Conservation (phyloP, 805 yeast species). For the Priceomyces melissophilus region DNA sequence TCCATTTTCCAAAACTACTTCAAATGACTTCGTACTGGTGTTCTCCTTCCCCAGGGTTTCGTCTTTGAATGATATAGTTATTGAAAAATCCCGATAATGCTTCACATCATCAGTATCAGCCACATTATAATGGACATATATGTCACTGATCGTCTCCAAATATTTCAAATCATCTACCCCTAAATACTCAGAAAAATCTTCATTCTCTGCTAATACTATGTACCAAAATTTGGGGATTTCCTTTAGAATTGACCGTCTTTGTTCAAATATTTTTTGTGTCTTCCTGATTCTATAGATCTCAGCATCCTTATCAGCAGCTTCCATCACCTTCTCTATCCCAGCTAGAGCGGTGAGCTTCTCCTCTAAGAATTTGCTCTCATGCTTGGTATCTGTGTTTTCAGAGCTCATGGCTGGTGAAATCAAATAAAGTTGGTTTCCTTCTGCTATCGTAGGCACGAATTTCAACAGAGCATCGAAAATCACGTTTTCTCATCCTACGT, state of each 20-base stretch:
- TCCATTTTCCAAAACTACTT: conserved; percentile 46
- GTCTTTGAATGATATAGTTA: conserved; percentile 52
- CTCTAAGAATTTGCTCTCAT: conserved; percentile 16
- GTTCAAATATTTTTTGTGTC: conserved; percentile 54
- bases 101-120: conserved; percentile 30
- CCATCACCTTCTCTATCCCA: conserved; percentile 55
- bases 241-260: conserved; percentile 51
- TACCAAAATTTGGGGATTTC: conserved; percentile 83
- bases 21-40: conserved; percentile 57
- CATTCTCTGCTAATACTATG: conserved; percentile 75
- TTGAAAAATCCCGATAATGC: conserved; percentile 52
- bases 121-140: conserved; percentile 55
- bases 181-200: conserved; percentile 79
- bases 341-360: conserved; percentile 44
- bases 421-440: not conserved
- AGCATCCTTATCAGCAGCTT: conserved; percentile 56
- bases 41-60: conserved; percentile 55
- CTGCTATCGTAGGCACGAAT: too few relatives aligned
- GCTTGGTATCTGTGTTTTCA: not conserved
- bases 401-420: not conserved
- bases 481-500: too few relatives aligned
- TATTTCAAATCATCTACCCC: conserved; percentile 73
- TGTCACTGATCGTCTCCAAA: conserved; percentile 61
- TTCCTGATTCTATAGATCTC: conserved; percentile 51
- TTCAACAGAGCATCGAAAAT: too few relatives aligned